Base-by-base conservation (phyloP, 257 asterid genomes). In the Solanum chiquidenum region DNA sequence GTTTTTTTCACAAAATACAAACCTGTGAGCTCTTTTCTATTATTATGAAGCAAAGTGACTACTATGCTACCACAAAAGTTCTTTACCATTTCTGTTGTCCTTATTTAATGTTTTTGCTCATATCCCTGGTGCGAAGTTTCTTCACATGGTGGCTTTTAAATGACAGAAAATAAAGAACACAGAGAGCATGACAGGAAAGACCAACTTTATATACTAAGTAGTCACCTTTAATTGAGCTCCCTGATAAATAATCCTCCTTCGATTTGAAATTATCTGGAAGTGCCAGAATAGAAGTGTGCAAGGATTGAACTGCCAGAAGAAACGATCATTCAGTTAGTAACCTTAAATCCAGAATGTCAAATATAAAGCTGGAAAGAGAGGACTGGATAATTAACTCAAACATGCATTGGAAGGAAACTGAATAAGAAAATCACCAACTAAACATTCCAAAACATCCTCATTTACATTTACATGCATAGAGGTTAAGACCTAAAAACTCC, bases 201-300 rank as follows among this genome's bases (percentile, higher is more conserved):
- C 31, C 58, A 85, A 68, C 14, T 68, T 42, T 46, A 42, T 44
- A 9, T 66, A 14, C 52, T 62, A 85, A 66, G 37, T 37, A 18
- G 37, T 85, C 62, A 85, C 87, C 87, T 85, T 69, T 85, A 27
- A 29, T 73, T 35, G 87, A 85, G 87, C 87, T 69, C 31, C 87
- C 87, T 40, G 83, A 88, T 64, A 93, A 86, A 87, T 92, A 96
- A 85, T 94, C 98, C 76, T 96, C 99, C 91, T 94, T 91, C 83
- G 91, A 91, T 93, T 92, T 93, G 90, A 93, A 93, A 90, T 92
- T 91, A 91, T 93, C 89, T 37, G 98, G 95, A 88, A 94, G 96
- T 72, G 95, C 93, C 84, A 93, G 94, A 84, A 96, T 94, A 87
- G 96, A 92, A 88, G 94, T 93, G 88, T 91, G 91, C 83, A 91